Evolutionary conservation across 176 grass and related monocot genomes (phyloP).

Genomic region (Themeda triandra): DNA sequence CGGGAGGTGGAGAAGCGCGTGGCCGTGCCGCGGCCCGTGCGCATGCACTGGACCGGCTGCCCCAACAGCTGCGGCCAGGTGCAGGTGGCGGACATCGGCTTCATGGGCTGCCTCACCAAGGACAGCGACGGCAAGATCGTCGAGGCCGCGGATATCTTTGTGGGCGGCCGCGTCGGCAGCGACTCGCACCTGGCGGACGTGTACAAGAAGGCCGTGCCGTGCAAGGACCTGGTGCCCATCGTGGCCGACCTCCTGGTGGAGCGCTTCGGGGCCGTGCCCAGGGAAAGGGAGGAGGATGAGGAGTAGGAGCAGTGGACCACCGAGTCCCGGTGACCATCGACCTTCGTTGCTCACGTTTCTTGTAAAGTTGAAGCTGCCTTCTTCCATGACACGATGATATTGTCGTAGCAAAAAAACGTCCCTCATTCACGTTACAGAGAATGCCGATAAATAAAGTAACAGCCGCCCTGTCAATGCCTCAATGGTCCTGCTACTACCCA

Average conservation of each 20-base stretch:
- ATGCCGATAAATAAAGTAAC: slow-evolving; percentile 31
- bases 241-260: slow-evolving; percentile 76
- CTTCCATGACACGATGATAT: not conserved
- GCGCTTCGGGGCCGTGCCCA: slow-evolving; percentile 59
- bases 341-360: not conserved
- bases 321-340: not conserved
- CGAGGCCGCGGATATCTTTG: slow-evolving; percentile 68
- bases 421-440: slow-evolving; percentile 6
- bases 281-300: slow-evolving; percentile 77
- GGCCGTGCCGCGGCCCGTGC: slow-evolving; percentile 48
- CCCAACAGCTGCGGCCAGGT: slow-evolving; percentile 95
- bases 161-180: slow-evolving; percentile 79
- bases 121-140: slow-evolving; percentile 58
- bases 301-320: slow-evolving; percentile 24
- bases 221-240: slow-evolving; percentile 73
- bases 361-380: slow-evolving; percentile 36
- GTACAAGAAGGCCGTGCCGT: slow-evolving; percentile 84
- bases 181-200: slow-evolving; percentile 75
- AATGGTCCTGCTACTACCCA: not conserved
- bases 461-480: not conserved
- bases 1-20: slow-evolving; percentile 72
- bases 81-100: slow-evolving; percentile 94
- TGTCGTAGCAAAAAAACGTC: not conserved
- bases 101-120: slow-evolving; percentile 86
- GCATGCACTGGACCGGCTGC: slow-evolving; percentile 85